phyloP scores from a whole-genome alignment of 2,329 filamentous ascomycete genomes.

The Trichoderma sp. region DNA sequence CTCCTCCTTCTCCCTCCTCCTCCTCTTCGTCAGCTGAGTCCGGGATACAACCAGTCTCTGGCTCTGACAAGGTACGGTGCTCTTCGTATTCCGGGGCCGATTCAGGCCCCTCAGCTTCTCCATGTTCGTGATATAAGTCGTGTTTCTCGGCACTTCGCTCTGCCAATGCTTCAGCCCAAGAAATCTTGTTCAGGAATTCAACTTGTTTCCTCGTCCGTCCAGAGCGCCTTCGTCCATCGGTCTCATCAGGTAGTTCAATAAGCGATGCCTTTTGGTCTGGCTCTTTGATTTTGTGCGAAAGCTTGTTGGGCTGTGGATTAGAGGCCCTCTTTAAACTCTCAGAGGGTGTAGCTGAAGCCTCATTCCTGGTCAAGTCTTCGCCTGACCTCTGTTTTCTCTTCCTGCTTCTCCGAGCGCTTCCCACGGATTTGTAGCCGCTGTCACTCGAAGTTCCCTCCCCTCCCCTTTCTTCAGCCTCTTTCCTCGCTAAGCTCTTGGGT shows the following conservation, averaged over 20 bases:
- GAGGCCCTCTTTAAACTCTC: not conserved
- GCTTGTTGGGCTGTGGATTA: not conserved
- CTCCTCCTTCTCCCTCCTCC: not conserved
- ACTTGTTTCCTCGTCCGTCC: constrained; percentile 30
- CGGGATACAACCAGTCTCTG: constrained; percentile 9
- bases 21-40: constrained; percentile 8
- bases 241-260: constrained; percentile 18
- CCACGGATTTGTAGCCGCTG: not conserved
- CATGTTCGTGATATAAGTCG: constrained; percentile 18
- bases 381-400: constrained; percentile 9
- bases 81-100: not conserved
- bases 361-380: not conserved
- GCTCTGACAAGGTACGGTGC: not conserved
- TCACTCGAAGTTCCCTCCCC: constrained; percentile 5
- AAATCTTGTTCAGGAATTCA: constrained; percentile 32
- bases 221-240: constrained; percentile 25
- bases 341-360: not conserved
- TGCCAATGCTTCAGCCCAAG: constrained; percentile 28
- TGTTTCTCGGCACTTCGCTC: constrained; percentile 18
- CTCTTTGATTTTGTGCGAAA: not conserved
- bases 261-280: not conserved
- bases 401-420: not conserved
- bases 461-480: not conserved
- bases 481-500: not conserved
- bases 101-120: constrained; percentile 11